Percentiles rank a stretch among this genome's conserved stretches.
Evolutionary conservation across 805 yeast species (phyloP).

Genomic region (Priceomyces castillae): DNA sequence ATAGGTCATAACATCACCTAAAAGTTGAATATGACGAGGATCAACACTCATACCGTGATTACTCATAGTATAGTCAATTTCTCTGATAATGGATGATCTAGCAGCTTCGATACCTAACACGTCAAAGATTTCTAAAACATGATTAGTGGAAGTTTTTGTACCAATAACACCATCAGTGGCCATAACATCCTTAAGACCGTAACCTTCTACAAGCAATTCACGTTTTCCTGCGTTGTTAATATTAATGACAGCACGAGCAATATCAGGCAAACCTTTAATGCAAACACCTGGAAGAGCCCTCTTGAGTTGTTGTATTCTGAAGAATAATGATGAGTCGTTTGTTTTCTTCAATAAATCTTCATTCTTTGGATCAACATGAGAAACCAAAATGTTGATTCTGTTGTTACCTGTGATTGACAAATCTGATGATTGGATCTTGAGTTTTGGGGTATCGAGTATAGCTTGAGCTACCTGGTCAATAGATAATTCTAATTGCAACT

Average conservation of each 20-base stretch:
- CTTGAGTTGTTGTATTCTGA: conserved; percentile 85
- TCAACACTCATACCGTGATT: conserved; percentile 99
- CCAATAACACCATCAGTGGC: conserved; percentile 96
- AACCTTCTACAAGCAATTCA: conserved; percentile 95
- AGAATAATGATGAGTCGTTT: conserved; percentile 55
- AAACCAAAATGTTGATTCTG: conserved; percentile 63
- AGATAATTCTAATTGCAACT: conserved; percentile 82
- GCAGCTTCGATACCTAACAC: conserved; percentile 99
- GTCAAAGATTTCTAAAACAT: conserved; percentile 80
- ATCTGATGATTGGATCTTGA: conserved; percentile 75
- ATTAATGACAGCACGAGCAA: conserved; percentile 94
- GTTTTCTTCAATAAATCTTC: conserved; percentile 35
- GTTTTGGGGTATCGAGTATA: conserved; percentile 77
- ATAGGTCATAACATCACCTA: conserved; percentile 98
- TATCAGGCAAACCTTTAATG: conserved; percentile 89
- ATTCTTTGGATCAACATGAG: conserved; percentile 34
- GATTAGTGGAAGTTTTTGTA: conserved; percentile 82
- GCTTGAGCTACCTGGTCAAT: conserved; percentile 86
- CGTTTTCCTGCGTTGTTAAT: conserved; percentile 81
- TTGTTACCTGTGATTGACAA: conserved; percentile 65
- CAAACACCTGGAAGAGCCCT: conserved; percentile 83
- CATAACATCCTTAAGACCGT: conserved; percentile 95
- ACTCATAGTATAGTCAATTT: conserved; percentile 96
- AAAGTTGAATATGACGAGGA: conserved; percentile 96
- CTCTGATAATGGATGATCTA: conserved; percentile 84